phyloP scores from a whole-genome alignment of 202 grass and related monocot genomes.

The Setaria viridis region DNA sequence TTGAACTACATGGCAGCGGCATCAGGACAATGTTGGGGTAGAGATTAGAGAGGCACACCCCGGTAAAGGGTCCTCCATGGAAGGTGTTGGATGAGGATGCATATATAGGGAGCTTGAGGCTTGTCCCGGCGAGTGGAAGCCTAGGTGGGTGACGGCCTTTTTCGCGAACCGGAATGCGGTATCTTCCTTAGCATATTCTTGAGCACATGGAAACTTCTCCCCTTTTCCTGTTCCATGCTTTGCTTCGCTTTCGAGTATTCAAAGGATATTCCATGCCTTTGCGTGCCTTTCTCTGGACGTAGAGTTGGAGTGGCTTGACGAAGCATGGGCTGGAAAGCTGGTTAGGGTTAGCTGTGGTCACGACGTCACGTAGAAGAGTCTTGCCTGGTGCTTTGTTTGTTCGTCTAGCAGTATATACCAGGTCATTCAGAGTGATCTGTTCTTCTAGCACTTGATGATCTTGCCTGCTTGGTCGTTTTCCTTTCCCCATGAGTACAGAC shows the following conservation, averaged over 20 bases:
- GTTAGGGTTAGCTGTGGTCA: not conserved
- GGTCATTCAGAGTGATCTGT: not conserved
- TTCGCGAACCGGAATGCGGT: slow-evolving; percentile 39
- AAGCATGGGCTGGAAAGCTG: slow-evolving; percentile 53
- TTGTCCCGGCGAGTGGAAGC: slow-evolving; percentile 47
- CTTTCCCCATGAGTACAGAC: not conserved
- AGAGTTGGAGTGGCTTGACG: slow-evolving; percentile 44
- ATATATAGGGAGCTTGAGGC: slow-evolving; percentile 52
- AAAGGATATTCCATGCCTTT: slow-evolving; percentile 51
- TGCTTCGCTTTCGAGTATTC: slow-evolving; percentile 54
- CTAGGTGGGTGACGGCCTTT: slow-evolving; percentile 51
- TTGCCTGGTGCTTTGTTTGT: slow-evolving; percentile 1
- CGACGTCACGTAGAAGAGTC: slow-evolving; percentile 29
- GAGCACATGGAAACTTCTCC: slow-evolving; percentile 46
- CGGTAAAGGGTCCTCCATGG: slow-evolving; percentile 49
- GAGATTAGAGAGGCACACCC: slow-evolving; percentile 37
- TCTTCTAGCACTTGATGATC: not conserved
- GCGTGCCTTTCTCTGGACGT: slow-evolving; percentile 28
- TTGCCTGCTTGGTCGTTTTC: not conserved
- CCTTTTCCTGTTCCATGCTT: slow-evolving; percentile 46
- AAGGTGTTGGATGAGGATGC: slow-evolving; percentile 20
- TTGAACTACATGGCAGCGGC: slow-evolving; percentile 16
- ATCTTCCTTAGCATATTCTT: slow-evolving; percentile 70
- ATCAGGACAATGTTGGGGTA: slow-evolving; percentile 48
- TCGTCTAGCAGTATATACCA: not conserved